These are phyloP conservation scores for Lichina pygmaea DNA, from an alignment of 495 filamentous ascomycete genomes.

Conservation along the genomic window DNA sequence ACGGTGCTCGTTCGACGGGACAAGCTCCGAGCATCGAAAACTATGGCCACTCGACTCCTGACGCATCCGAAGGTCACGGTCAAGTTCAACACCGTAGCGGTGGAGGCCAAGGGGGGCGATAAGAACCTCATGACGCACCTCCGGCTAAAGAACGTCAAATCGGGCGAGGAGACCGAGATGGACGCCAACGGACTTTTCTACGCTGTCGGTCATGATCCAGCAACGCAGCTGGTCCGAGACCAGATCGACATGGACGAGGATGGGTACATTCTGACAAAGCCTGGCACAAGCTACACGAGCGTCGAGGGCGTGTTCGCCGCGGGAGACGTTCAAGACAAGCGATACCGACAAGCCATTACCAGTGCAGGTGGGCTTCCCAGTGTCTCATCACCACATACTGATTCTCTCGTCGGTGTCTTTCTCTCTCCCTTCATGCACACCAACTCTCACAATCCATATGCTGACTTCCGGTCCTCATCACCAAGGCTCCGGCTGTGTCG, in stretches of 20 bases:
- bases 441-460: conserved; percentile 2
- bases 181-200: conserved; percentile 92
- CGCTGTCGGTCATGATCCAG: conserved; percentile 89
- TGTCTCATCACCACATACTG: neutral
- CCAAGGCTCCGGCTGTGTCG: conserved; percentile 73
- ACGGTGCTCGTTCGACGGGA: conserved; percentile 78
- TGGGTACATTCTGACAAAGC: conserved; percentile 67
- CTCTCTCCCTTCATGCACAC: neutral
- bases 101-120: conserved; percentile 60
- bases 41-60: conserved; percentile 71
- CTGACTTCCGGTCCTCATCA: neutral
- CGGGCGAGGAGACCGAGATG: conserved; percentile 51
- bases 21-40: conserved; percentile 59
- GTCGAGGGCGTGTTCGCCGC: conserved; percentile 86
- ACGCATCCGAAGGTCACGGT: conserved; percentile 73
- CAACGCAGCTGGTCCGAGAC: conserved; percentile 61
- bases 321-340: conserved; percentile 95
- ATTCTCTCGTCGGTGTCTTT: neutral
- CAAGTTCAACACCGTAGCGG: conserved; percentile 53
- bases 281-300: conserved; percentile 71
- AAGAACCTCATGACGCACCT: conserved; percentile 71
- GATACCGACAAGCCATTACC: conserved; percentile 91
- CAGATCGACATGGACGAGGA: conserved; percentile 71
- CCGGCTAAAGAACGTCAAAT: conserved; percentile 48
- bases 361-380: conserved; percentile 48